These are phyloP conservation scores for Kluyveromyces sp. DNA, from an alignment of 1,139 yeast species.

Conservation along the genomic window DNA sequence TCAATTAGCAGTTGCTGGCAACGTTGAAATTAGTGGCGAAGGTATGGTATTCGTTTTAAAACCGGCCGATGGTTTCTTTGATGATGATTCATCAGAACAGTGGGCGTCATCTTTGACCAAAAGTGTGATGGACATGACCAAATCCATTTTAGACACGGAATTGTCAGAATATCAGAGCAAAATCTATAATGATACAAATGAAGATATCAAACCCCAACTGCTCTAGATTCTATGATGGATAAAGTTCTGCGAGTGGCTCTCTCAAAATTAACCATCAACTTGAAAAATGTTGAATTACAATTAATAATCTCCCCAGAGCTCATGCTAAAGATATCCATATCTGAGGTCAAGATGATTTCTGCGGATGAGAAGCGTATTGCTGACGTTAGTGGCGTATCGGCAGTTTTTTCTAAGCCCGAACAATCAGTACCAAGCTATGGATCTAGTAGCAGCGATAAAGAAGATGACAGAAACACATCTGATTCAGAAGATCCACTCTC, in stretches of 20 bases:
- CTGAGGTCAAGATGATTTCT: conserved; percentile 13
- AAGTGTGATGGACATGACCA: conserved; percentile 58
- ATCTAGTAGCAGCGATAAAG: neutral
- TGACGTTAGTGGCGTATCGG: neutral
- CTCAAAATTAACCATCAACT: conserved; percentile 22
- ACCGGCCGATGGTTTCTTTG: conserved; percentile 12
- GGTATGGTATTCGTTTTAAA: conserved; percentile 53
- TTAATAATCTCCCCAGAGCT: conserved; percentile 16
- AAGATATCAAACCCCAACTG: conserved; percentile 2
- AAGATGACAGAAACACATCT: neutral
- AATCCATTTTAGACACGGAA: conserved; percentile 43
- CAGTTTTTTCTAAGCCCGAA: neutral
- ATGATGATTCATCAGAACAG: conserved; percentile 20
- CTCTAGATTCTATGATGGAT: conserved; percentile 25
- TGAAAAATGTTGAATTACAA: conserved; percentile 18
- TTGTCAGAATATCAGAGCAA: conserved; percentile 11
- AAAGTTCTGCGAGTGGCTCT: conserved; percentile 27
- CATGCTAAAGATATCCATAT: conserved; percentile 11
- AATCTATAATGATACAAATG: conserved; percentile 8
- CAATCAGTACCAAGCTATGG: neutral
- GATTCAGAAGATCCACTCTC: conserved; percentile 27
- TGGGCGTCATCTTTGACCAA: conserved; percentile 45
- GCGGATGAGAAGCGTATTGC: conserved; percentile 8
- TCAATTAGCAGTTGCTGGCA: conserved; percentile 50
- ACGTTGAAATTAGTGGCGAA: conserved; percentile 53